Evolutionary conservation across 1,284 basidiomycete genomes (phyloP), one percentile per base, ranked within the genome.

Genomic region (Fomitopsis schrenkii): DNA sequence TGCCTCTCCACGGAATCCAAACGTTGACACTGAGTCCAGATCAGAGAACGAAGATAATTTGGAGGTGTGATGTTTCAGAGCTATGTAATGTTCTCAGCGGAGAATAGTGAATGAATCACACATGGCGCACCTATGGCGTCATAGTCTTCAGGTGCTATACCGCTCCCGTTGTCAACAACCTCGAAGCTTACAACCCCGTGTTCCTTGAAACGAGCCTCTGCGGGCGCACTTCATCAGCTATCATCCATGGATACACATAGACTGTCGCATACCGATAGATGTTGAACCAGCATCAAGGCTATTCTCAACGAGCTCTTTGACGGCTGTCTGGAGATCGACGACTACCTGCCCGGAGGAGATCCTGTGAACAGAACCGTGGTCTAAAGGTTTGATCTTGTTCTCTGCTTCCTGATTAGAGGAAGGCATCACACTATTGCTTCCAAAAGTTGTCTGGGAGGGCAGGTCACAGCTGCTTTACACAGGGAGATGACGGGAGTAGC

Each of bases 231-330:
- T 19, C 15, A 30, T 52, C 22, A 56, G 46, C 5, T 4, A n/a
- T 4, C 14, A 45, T 55, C 7, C 38, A 17, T n/a, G 6, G 33
- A 7, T 40, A 6, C n/a, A 50, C 12, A 62, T 55, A 48, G n/a
- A 60, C 19, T 19, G 26, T 1, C n/a, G 71, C 86, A 57, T 55
- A 92, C 95, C 95, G 56, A 99, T 87, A 66, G 78, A 88, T 0
- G 92, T 94, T 0, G 96, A 93, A 0, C 90, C 91, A 0, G 97
- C 95, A 73, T 99, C 97, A 33, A 98, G 78, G 61, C 94, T 93
- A 73, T 99, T 99, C 76, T 99, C 97, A 2, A 99, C 85, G 2
- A 99, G 85, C 74, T 99, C 97, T 72, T 99, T 99, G 59, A 99
- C 90, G 0, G 94, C 94, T 0, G 89, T 92, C 71, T 95, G 95